Evolutionary conservation across 2,329 filamentous ascomycete species (phyloP), one percentile per base, ranked within the genome.

Genomic region (Metarhizium anisopliae): DNA sequence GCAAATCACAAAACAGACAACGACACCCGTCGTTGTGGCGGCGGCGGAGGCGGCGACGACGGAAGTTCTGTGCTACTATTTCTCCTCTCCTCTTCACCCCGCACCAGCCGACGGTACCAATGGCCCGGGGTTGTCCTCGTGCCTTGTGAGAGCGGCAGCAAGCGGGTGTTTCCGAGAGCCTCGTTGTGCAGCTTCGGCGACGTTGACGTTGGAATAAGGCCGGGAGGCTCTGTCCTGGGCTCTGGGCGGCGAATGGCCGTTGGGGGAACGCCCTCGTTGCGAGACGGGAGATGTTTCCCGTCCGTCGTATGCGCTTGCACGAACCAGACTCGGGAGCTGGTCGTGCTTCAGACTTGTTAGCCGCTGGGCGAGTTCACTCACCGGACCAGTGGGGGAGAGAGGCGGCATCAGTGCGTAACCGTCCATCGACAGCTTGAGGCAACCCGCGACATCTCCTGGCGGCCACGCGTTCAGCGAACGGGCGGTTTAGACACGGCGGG

Each of bases 111-210:
- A 25, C 6, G 30, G 10, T 29, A 30, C 35, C 35, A 8, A 13
- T 14, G n/a, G n/a, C 8, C 4, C 20, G n/a, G 5, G 16, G 6
- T 6, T 49, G 45, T 30, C 25, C 20, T n/a, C 10, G 20, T 29
- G 45, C 32, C 32, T 35, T 11, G 32, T 35, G 32, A 11, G 20
- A 14, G 45, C 14, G 18, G 18, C 13, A 45, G 35, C 11, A 35
- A 49, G n/a, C 50, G 50, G 36, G 43, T 55, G 50, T 52, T 52
- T 52, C 54, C 54, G 54, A 50, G 54, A 40, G n/a, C 30, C 35
- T 55, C 20, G 43, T 42, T 50, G 47, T 35, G 32, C 25, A 25
- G 25, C 32, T 35, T 35, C 32, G 35, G 30, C 32, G 29, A 6
- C 29, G 4, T 38, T 11, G 50, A 51, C 30, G 54, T 47, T 47